phyloP scores from a whole-genome alignment of 2,329 filamentous ascomycete species.

The Claviceps pusilla region DNA sequence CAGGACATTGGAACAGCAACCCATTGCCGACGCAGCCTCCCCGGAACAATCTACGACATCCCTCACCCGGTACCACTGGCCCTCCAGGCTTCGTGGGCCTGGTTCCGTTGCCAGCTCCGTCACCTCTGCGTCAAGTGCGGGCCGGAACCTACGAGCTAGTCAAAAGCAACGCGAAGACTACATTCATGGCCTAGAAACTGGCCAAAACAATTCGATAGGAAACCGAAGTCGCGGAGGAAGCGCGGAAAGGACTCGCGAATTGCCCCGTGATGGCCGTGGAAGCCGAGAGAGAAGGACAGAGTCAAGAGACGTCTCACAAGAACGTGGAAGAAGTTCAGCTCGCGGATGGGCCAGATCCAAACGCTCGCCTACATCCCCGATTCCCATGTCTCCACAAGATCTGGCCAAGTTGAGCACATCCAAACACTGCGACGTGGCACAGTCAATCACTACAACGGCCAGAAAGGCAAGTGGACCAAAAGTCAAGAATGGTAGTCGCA shows the following conservation, averaged over 20 bases:
- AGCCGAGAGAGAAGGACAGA: conserved; percentile 36
- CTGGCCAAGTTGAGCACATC: conserved; percentile 46
- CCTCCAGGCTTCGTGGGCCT: conserved; percentile 35
- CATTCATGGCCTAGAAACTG: conserved; percentile 71
- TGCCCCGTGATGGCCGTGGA: conserved; percentile 29
- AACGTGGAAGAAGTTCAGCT: conserved; percentile 50
- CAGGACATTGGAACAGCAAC: conserved; percentile 37
- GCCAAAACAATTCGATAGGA: conserved; percentile 45
- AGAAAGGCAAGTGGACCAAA: conserved; percentile 25
- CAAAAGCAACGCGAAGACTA: conserved; percentile 62
- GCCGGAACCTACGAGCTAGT: conserved; percentile 34
- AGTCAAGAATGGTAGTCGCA: conserved; percentile 26
- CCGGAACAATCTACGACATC: conserved; percentile 40
- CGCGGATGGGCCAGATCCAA: conserved; percentile 61
- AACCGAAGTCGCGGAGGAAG: conserved; percentile 41
- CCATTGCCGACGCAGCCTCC: conserved; percentile 38
- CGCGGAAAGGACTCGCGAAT: conserved; percentile 28
- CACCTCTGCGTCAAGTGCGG: conserved; percentile 39
- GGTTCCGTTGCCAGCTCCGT: conserved; percentile 43
- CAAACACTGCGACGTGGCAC: conserved; percentile 18
- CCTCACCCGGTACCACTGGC: conserved; percentile 40
- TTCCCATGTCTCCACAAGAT: conserved; percentile 90
- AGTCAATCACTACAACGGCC: conserved; percentile 29
- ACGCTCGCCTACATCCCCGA: conserved; percentile 76
- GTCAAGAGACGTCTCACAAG: conserved; percentile 49